Evolutionary conservation across 2,329 filamentous ascomycete species (phyloP), one percentile per base, ranked within the genome.

Genomic region (Ascomycota sp.): DNA sequence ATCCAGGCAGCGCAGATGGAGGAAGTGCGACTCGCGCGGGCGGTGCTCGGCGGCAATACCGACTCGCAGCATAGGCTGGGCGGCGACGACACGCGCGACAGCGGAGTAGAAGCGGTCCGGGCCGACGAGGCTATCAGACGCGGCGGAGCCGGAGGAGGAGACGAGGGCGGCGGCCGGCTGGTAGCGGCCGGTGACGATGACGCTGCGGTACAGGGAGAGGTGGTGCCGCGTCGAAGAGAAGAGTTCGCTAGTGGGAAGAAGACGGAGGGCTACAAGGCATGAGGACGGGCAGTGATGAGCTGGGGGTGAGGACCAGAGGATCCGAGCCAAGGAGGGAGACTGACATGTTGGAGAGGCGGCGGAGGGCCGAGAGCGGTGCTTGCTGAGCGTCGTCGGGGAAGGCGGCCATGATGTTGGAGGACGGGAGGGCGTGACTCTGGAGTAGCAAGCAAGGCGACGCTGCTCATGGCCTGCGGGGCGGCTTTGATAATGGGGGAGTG

Each of bases 161-260:
- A 17, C 15, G 15, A 23, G 22, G 8, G 22, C 22, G 22, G 22
- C 22, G 8, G 22, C 3, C 22, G 22, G 11, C 22, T 8, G 8
- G 35, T 67, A 66, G 24, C 54, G 55, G 23, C 55, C 55, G 8
- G 59, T 57, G 23, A 57, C 50, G 28, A 49, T 45, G 9, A 68
- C 59, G 27, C 55, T 55, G 33, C 52, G 52, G 38, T 63, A 61
- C 25, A 65, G 40, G 22, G 57, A 59, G 4, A 65, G 42, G 4
- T 47, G 40, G 36, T 65, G 59, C 2, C 61, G 55, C 7, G 56
- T 48, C 3, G 61, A 55, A 4, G 55, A 61, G 38, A 45, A 61
- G 23, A 50, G 44, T 36, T 64, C 59, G 27, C 60, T 62, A 5
- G 8, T 8, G 6, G 22, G 3, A 11, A 23, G 22, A 23, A 11